Base-by-base conservation (phyloP, 2,329 filamentous ascomycete genomes). In the Fusarium papillatum region DNA sequence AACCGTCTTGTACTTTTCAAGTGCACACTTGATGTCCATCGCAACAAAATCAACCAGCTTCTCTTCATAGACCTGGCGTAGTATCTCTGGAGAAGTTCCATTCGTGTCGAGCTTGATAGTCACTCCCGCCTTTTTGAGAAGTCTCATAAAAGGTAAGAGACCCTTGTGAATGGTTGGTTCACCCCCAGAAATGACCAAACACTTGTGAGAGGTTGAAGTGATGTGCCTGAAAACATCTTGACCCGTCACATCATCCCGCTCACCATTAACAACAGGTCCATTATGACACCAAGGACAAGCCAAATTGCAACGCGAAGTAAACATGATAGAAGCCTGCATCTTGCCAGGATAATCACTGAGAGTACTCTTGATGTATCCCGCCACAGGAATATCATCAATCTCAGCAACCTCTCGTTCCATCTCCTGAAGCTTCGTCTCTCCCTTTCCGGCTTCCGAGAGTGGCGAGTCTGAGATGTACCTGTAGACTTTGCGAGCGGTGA, bases 241-340 rank as follows among this genome's bases (percentile, higher is more conserved):
- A 3, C 61, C 4, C 0, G 74, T 72, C 19, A 71, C 65, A 1
- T 70, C 70, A 26, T 78, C 77, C 4, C 76, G 53, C 9, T 70
- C 68, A 10, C 77, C 77, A 13, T 66, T 70, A 0, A 79, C 74
- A 7, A 79, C 64, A 1, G 77, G 76, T 0, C 77, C 77, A 11
- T 79, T 79, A 19, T 79, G 77, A 19, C 77, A 79, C 77, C 77
- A 79, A 1, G 77, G 76, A 6, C 77, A 79, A 1, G 76, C 70
- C 7, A 79, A 24, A 2, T 79, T 79, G 38, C 77, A 79, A 0
- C 76, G 70, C 2, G 77, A 79, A 0, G 77, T 79, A 4, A 79
- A 79, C 76, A 79, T 77, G 39, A 79, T 78, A 0, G 77, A 69
- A 1, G 78, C 74, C 22, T 79, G 77, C 34, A 68, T 66, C 55